Conservation (phyloP, 441 rosid genomes). For the Metrosideros polymorpha region DNA sequence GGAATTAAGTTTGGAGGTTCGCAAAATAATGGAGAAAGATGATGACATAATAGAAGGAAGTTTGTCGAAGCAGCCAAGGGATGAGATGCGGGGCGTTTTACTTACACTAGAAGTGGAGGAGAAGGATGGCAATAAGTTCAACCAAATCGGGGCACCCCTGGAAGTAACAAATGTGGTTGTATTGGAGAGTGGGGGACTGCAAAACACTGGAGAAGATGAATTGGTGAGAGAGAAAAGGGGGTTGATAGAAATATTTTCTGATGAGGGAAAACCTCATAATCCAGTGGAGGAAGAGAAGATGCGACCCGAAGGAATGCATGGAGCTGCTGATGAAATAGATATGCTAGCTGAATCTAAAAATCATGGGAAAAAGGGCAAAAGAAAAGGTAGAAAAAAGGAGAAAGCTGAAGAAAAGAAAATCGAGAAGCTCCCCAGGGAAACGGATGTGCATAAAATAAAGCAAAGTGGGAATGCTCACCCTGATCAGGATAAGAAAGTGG, state of each 20-base stretch:
- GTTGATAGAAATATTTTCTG: slow-evolving; percentile 34
- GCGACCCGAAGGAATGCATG: neutral
- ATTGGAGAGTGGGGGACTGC: neutral
- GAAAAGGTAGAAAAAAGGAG: slow-evolving; percentile 5
- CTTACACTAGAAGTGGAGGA: slow-evolving; percentile 23
- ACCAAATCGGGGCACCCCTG: slow-evolving; percentile 1
- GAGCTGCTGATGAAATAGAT: neutral
- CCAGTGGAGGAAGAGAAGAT: slow-evolving; percentile 3
- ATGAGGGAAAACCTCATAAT: slow-evolving; percentile 24
- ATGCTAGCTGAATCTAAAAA: neutral
- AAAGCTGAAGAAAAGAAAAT: neutral
- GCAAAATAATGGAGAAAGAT: neutral
- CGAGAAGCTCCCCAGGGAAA: neutral
- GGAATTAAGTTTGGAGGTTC: neutral
- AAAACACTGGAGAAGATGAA: slow-evolving; percentile 19
- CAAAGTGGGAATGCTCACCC: neutral
- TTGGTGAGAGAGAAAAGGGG: slow-evolving; percentile 29
- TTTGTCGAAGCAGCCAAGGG: neutral
- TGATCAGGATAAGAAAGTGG: neutral
- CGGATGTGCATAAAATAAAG: neutral
- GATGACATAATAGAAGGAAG: neutral
- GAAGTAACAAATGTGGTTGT: slow-evolving; percentile 17
- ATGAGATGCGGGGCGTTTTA: slow-evolving; percentile 7
- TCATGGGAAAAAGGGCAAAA: neutral
- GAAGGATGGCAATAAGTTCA: neutral